These are phyloP conservation scores for Lepraria neglecta DNA, from an alignment of 495 filamentous ascomycete species.

Conservation along the genomic window DNA sequence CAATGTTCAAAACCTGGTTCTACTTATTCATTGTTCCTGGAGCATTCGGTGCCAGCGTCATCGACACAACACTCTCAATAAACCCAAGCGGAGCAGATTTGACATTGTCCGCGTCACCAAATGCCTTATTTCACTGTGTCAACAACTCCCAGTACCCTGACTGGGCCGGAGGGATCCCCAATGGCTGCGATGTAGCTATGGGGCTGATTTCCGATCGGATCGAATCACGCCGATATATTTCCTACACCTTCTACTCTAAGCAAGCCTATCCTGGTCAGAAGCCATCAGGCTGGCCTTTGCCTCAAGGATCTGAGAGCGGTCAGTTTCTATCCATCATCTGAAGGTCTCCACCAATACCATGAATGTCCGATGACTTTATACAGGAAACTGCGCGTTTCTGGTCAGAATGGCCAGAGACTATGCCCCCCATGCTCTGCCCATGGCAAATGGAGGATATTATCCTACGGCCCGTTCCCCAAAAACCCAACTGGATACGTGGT, in stretches of 20 bases:
- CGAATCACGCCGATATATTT: not conserved
- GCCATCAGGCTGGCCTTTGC: conserved; percentile 5
- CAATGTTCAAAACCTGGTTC: not conserved
- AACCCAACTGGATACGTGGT: not conserved
- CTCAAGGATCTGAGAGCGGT: conserved; percentile 10
- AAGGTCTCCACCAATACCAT: too few relatives aligned
- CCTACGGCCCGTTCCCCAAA: not conserved
- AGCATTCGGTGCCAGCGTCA: not conserved
- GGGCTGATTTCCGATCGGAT: not conserved
- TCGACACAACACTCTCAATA: not conserved
- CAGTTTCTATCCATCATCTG: not conserved
- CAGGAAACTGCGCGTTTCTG: conserved; percentile 4
- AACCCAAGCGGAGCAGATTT: not conserved
- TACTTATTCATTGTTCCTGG: not conserved
- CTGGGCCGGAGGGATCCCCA: not conserved
- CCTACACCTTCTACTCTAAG: conserved; percentile 8
- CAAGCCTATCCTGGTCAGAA: not conserved
- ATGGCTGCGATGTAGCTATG: not conserved
- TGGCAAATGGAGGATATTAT: not conserved
- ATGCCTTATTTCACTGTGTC: not conserved
- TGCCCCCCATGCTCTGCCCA: not conserved
- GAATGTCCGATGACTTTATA: not conserved
- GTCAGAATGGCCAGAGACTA: conserved; percentile 14
- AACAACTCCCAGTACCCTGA: not conserved
- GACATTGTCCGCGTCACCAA: not conserved